phyloP scores from a whole-genome alignment of 768 basidiomycete genomes.

The Dacryopinax spathularia region DNA sequence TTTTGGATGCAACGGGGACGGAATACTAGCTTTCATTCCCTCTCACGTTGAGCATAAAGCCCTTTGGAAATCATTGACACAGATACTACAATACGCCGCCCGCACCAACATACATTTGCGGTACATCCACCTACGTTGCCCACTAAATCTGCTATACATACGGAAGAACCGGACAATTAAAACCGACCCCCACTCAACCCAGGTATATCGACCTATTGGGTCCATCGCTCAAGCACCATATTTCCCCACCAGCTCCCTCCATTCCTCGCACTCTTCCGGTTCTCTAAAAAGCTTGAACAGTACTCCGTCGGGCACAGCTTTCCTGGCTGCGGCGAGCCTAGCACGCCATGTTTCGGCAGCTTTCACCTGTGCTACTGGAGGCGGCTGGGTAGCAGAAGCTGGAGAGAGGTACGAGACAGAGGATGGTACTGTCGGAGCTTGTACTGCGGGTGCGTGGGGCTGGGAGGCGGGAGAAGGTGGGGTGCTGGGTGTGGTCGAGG shows the following conservation, averaged over 20 bases:
- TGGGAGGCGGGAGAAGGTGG: constrained; percentile 4
- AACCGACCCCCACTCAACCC: too few species aligned
- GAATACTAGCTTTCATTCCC: too few species aligned
- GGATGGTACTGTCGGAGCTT: constrained; percentile 1
- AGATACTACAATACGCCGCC: too few species aligned
- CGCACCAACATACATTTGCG: too few species aligned
- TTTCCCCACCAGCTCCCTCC: neutral
- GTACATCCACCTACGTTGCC: too few species aligned
- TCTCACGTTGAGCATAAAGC: too few species aligned
- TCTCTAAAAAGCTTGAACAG: neutral
- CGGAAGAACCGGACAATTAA: too few species aligned
- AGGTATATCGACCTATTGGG: too few species aligned
- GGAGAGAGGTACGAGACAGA: constrained; percentile 1
- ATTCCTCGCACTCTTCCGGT: neutral
- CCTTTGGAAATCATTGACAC: too few species aligned
- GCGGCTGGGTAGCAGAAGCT: neutral
- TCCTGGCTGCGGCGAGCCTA: neutral
- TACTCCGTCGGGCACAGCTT: neutral
- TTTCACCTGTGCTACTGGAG: neutral
- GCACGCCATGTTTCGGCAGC: neutral
- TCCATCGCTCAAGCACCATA: too few species aligned
- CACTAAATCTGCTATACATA: too few species aligned
- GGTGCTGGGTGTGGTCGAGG: neutral
- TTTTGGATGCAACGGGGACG: too few species aligned
- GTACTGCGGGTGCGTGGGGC: constrained; percentile 1